Evolutionary conservation across 2,329 filamentous ascomycete genomes (phyloP).

Genomic region (Aureobasidium sp.): DNA sequence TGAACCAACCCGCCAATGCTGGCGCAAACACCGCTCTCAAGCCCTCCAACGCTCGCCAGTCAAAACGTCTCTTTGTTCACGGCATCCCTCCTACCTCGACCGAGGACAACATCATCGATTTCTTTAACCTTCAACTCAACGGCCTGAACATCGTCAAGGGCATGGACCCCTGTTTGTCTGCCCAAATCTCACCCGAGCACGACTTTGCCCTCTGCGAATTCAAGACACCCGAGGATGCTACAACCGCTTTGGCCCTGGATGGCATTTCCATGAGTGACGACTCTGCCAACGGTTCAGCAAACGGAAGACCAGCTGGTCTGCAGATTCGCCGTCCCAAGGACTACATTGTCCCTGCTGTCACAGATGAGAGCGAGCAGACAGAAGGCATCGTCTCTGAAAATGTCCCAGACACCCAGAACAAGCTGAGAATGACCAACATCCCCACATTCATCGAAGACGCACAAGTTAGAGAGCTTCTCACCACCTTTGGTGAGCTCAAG

Average conservation of each 20-base stretch:
- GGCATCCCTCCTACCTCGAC: constrained; percentile 67
- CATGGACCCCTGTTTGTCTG: constrained; percentile 74
- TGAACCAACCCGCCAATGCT: constrained; percentile 73
- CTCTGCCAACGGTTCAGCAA: constrained; percentile 41
- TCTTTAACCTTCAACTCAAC: constrained; percentile 96
- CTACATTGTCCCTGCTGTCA: constrained; percentile 81
- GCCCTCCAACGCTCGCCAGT: constrained; percentile 85
- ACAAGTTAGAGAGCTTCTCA: constrained; percentile 81
- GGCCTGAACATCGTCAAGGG: constrained; percentile 85
- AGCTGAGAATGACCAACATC: constrained; percentile 87
- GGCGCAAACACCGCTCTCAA: constrained; percentile 71
- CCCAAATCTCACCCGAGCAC: constrained; percentile 69
- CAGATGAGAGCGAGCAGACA: constrained; percentile 64
- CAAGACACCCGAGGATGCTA: constrained; percentile 77
- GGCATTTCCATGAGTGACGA: constrained; percentile 67
- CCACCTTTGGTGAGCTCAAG: constrained; percentile 86
- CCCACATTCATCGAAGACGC: constrained; percentile 82
- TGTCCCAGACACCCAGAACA: constrained; percentile 88
- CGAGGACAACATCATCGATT: constrained; percentile 67
- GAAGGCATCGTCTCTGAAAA: constrained; percentile 68
- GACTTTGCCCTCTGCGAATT: constrained; percentile 87
- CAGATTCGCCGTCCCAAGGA: constrained; percentile 85
- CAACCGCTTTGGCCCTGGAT: constrained; percentile 80
- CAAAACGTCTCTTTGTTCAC: constrained; percentile 81
- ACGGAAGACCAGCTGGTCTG: constrained; percentile 51